Percentiles rank a stretch among this genome's conserved stretches.
Conservation (phyloP, 176 grass and related monocot genomes). For the Canna indica region DNA sequence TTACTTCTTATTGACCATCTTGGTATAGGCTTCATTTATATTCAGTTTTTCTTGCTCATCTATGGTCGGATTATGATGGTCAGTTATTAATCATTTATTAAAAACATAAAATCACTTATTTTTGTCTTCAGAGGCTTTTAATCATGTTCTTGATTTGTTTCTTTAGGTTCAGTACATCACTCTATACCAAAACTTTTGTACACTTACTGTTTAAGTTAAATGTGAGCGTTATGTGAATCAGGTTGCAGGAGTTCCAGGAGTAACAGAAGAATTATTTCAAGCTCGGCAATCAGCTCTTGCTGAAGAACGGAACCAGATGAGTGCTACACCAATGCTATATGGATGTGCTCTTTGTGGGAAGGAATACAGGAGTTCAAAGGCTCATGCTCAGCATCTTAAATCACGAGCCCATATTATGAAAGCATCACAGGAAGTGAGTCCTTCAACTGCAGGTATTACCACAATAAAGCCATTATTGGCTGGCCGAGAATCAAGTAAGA, state of each 20-base stretch:
- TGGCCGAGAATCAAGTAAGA: conserved; percentile 31
- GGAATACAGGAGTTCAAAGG: conserved; percentile 73
- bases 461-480: conserved; percentile 62
- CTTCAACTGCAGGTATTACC: conserved; percentile 53
- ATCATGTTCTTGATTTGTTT: no score
- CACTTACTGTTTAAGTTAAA: no score
- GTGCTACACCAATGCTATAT: conserved; percentile 54
- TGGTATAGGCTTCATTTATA: no score
- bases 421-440: conserved; percentile 65
- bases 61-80: no score
- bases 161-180: no score
- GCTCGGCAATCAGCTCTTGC: conserved; percentile 66
- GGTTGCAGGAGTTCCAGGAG: conserved; percentile 87
- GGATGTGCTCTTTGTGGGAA: conserved; percentile 85
- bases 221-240: conserved; percentile 3
- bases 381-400: conserved; percentile 81
- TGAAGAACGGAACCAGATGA: conserved; percentile 49
- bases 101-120: no score
- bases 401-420: conserved; percentile 52
- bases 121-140: no score
- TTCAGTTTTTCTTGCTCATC: no score
- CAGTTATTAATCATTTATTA: no score
- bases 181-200: not conserved
- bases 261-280: conserved; percentile 70
- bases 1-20: no score